Conservation (phyloP, 2,329 filamentous ascomycete genomes). For the Epichloe elymi region DNA sequence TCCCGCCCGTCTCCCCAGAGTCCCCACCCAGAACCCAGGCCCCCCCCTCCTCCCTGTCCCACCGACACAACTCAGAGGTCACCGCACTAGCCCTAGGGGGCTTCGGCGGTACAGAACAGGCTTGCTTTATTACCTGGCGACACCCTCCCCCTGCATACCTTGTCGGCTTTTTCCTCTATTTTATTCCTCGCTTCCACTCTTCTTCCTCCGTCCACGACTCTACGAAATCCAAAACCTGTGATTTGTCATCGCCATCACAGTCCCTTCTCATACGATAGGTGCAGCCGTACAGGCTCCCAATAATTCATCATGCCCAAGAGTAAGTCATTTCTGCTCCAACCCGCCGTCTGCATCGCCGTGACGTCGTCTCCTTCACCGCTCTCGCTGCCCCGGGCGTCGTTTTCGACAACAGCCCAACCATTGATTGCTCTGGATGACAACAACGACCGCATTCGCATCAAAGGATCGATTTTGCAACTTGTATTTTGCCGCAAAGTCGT, state of each 20-base stretch:
- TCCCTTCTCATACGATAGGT: background rate
- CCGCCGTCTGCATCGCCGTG: too few species aligned
- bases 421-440: too few species aligned
- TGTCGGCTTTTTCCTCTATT: background rate
- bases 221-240: background rate
- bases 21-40: background rate
- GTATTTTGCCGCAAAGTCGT: background rate
- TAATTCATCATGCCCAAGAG: constrained; percentile 8
- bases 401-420: too few species aligned
- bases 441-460: too few species aligned
- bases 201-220: background rate
- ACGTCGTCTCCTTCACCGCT: too few species aligned
- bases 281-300: background rate
- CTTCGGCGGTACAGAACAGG: background rate
- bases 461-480: too few species aligned
- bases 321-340: constrained; percentile 3
- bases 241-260: too few species aligned
- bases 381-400: too few species aligned
- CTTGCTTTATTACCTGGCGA: constrained; percentile 2
- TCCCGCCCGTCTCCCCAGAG: background rate
- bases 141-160: background rate
- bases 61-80: too few species aligned
- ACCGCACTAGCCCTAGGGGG: too few species aligned
- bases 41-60: too few species aligned
- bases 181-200: background rate